Evolutionary conservation across 768 basidiomycete genomes (phyloP), one percentile per base, ranked within the genome.

Genomic region (Kwoniella europaea): DNA sequence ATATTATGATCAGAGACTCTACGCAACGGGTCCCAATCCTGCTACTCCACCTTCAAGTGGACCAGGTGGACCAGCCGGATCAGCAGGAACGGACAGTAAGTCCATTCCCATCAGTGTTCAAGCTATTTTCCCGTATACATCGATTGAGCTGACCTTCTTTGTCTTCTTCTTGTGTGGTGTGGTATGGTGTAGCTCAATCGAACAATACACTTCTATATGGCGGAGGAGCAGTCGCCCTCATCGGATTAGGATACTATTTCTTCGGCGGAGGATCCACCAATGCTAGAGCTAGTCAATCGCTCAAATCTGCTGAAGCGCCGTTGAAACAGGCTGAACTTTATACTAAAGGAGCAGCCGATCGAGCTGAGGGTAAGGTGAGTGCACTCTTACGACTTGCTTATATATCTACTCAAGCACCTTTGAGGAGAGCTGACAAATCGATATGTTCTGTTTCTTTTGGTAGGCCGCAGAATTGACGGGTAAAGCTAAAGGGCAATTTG

Each of bases 211-310:
- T 78, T 10, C 55, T 78, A 16, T 79, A 74, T 57, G 71, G 59
- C 24, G 75, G 71, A 50, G 69, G 69, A 41, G 77, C 67, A 4
- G 63, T 71, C 27, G 77, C 71, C 43, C 58, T 71, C 18, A 42
- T 65, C 29, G 77, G 74, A 46, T 57, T 74, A 13, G 75, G 63
- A 9, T 77, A 74, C 68, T 79, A 79, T 69, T 74, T 71, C 69
- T 72, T 73, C 63, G 52, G 62, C 12, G 68, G 68, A 1, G 67
- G 57, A 29, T 56, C 44, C 20, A 43, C 62, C 13, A 29, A 61
- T 12, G 42, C 67, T 56, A 55, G 57, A 42, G 65, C 67, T 50
- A 71, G 68, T 20, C 57, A 67, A 63, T 65, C 71, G 10, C 65
- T 69, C 42, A 59, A 61, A 9, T 16, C 42, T 20, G 65, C 63